A percentile compares a stretch with the other conserved stretches of the same genome.
phyloP scores from a whole-genome alignment of 306 rosid genomes.

The Rubus parviflorus region DNA sequence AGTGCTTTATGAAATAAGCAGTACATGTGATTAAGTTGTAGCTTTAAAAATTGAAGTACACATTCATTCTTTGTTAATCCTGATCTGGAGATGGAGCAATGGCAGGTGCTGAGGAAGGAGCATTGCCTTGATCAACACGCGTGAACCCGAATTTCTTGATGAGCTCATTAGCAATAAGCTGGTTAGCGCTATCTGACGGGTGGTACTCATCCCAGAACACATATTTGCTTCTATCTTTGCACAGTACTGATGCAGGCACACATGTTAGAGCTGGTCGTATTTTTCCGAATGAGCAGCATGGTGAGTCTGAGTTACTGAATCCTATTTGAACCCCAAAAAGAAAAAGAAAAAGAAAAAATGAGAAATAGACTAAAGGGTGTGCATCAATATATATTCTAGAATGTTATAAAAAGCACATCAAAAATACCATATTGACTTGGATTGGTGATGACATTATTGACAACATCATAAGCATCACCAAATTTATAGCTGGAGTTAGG shows the following conservation, averaged over 20 bases:
- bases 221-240: conserved; percentile 89
- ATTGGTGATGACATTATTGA: conserved; percentile 58
- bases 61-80: conserved; percentile 7
- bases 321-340: conserved; percentile 40
- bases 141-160: conserved; percentile 69
- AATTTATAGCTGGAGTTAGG: conserved; percentile 68
- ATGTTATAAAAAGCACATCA: neutral
- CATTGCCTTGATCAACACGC: conserved; percentile 21
- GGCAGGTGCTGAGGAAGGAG: conserved; percentile 49
- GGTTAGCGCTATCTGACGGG: conserved; percentile 83
- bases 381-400: too few relatives aligned
- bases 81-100: conserved; percentile 56
- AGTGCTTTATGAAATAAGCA: neutral
- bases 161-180: conserved; percentile 76
- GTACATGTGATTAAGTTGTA: neutral
- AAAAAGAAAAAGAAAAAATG: neutral
- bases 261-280: conserved; percentile 90
- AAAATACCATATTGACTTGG: conserved; percentile 68
- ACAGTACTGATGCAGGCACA: conserved; percentile 72
- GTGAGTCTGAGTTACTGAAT: conserved; percentile 65
- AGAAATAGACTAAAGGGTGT: neutral
- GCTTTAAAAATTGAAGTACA: neutral
- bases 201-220: conserved; percentile 99
- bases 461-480: conserved; percentile 89
- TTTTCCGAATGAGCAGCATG: conserved; percentile 86